These are phyloP conservation scores for Claviceps africana DNA, from an alignment of 2,329 filamentous ascomycete species.

Conservation along the genomic window DNA sequence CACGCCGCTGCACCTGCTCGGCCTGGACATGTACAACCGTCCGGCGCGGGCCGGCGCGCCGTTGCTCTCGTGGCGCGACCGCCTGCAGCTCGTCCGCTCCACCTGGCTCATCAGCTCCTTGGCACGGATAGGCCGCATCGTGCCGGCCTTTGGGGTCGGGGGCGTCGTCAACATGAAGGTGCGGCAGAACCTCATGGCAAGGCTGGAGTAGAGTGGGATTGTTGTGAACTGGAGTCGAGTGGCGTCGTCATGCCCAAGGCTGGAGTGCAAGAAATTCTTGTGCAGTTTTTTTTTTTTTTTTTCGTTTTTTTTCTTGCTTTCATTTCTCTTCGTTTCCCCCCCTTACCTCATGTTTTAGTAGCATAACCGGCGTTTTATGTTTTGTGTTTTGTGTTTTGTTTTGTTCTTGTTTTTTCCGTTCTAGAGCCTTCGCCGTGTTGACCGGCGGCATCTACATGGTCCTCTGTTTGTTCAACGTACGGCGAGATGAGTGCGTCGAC, in stretches of 20 bases:
- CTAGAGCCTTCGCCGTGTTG: no score
- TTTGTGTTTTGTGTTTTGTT: no score
- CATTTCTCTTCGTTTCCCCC: no score
- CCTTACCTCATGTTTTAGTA: neutral
- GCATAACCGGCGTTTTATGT: neutral
- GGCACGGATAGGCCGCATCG: slow-evolving; percentile 69
- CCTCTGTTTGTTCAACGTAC: no score
- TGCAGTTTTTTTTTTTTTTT: neutral
- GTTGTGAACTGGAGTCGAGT: no score
- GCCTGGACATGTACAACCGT: slow-evolving; percentile 76
- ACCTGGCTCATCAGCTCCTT: slow-evolving; percentile 64
- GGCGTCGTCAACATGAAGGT: slow-evolving; percentile 73
- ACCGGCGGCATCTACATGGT: no score
- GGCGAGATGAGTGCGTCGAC: no score
- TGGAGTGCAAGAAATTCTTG: no score
- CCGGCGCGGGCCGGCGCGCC: slow-evolving; percentile 18
- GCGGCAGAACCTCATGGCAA: slow-evolving; percentile 51
- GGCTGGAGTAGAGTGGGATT: slow-evolving; percentile 25
- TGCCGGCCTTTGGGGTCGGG: slow-evolving; percentile 79
- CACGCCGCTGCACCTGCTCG: slow-evolving; percentile 74
- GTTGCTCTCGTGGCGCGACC: slow-evolving; percentile 35
- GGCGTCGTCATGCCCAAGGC: no score
- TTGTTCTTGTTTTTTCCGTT: no score
- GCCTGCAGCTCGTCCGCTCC: slow-evolving; percentile 51
- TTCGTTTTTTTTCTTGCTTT: neutral